Evolutionary conservation across 139 green algal genomes (phyloP).

Genomic region (Spirogloea muscicola): DNA sequence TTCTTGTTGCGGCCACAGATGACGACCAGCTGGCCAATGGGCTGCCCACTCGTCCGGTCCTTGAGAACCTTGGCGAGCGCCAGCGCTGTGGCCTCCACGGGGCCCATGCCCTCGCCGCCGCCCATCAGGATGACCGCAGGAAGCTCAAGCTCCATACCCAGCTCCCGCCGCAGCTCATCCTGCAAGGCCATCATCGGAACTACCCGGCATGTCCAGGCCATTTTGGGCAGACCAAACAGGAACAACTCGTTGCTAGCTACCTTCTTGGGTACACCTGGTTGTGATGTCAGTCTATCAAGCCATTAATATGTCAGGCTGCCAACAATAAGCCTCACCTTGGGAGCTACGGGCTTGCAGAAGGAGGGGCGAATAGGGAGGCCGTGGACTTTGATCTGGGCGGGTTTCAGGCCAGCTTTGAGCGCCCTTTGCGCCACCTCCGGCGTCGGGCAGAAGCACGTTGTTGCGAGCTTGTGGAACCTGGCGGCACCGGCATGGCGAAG

Average conservation of each 20-base stretch:
- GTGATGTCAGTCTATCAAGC: too few relatives aligned
- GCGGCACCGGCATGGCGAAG: not conserved
- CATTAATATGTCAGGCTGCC: not conserved
- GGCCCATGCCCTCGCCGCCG: slow-evolving; percentile 93
- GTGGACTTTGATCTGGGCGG: slow-evolving; percentile 39
- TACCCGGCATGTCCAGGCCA: too few relatives aligned
- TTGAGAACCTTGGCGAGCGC: slow-evolving; percentile 62
- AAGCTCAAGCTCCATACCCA: slow-evolving; percentile 20
- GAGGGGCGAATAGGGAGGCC: slow-evolving; percentile 88
- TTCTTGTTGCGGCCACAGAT: slow-evolving; percentile 88
- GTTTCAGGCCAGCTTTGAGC: slow-evolving; percentile 53
- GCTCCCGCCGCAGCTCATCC: slow-evolving; percentile 14
- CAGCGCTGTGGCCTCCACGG: slow-evolving; percentile 75
- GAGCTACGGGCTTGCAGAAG: slow-evolving; percentile 59
- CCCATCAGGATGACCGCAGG: slow-evolving; percentile 52
- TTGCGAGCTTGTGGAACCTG: slow-evolving; percentile 72
- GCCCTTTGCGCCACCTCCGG: slow-evolving; percentile 50
- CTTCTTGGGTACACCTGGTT: too few relatives aligned
- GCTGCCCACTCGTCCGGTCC: slow-evolving; percentile 44
- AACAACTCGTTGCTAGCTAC: too few relatives aligned
- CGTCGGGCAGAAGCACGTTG: slow-evolving; percentile 85
- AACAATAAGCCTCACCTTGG: slow-evolving; percentile 1
- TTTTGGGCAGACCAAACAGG: too few relatives aligned
- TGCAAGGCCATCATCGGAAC: too few relatives aligned
- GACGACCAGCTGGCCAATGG: slow-evolving; percentile 70